Percentiles rank a stretch among this genome's conserved stretches.
Conservation (phyloP, 441 rosid species). For the Eruca vesicaria region DNA sequence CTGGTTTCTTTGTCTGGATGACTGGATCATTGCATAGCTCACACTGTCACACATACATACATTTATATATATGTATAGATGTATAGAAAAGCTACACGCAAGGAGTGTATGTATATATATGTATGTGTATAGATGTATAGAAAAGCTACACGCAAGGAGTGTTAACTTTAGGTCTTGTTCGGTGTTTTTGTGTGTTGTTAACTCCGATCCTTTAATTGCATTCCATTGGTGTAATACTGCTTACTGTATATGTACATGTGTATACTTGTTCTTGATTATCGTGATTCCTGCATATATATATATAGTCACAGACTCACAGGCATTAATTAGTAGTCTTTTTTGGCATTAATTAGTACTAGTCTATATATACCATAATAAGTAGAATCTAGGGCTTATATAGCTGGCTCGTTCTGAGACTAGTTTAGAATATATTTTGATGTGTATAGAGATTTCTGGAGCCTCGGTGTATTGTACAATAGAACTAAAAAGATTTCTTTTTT, state of each 20-base stretch:
- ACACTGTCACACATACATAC: neutral
- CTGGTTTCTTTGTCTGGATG: conserved; percentile 5
- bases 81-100: neutral
- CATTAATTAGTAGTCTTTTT: too few relatives aligned
- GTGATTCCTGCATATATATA: neutral
- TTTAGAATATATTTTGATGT: neutral
- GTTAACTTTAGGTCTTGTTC: conserved; percentile 19
- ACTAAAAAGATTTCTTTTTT: too few relatives aligned
- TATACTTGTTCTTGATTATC: neutral
- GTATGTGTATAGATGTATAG: neutral
- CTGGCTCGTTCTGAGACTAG: neutral
- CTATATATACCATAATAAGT: neutral
- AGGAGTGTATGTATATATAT: neutral
- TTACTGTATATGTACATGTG: neutral
- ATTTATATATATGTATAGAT: neutral
- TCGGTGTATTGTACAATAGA: neutral
- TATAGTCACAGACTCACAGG: neutral
- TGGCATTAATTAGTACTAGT: neutral
- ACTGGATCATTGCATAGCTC: conserved; percentile 10
- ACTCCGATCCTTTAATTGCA: neutral
- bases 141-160: neutral
- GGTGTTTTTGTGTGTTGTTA: conserved; percentile 15
- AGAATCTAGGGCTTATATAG: neutral
- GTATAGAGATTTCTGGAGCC: neutral
- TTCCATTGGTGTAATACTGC: neutral